Evolutionary conservation across 805 yeast genomes (phyloP).

Genomic region (Suhomyces xylopsoci): DNA sequence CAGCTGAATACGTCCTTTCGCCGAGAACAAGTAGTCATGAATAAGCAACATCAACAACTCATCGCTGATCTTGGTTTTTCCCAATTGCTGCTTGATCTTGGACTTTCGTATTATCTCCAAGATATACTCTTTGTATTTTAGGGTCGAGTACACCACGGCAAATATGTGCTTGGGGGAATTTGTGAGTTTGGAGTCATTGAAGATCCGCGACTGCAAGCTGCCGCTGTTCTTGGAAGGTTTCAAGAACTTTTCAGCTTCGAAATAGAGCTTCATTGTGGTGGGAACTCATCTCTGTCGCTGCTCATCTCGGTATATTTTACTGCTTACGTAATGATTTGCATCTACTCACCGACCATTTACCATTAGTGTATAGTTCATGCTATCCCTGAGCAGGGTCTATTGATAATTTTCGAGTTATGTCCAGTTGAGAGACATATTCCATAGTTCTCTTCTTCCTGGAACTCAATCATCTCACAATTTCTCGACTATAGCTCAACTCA

Average conservation of each 20-base stretch:
- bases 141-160: constrained; percentile 78
- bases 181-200: constrained; percentile 28
- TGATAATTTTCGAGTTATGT: no score
- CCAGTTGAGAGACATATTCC: no score
- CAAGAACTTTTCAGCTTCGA: constrained; percentile 41
- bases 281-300: not conserved
- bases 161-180: constrained; percentile 78
- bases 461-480: no score
- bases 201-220: constrained; percentile 37
- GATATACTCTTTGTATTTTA: constrained; percentile 67
- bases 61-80: constrained; percentile 44
- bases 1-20: constrained; percentile 79
- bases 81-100: constrained; percentile 50
- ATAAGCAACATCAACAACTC: constrained; percentile 61
- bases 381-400: no score
- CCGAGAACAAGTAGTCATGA: constrained; percentile 76
- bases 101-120: constrained; percentile 62
- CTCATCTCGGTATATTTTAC: not conserved
- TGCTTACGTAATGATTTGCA: not conserved
- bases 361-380: no score
- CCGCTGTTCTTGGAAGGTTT: constrained; percentile 25
- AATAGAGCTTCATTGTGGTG: constrained; percentile 36
- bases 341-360: no score
- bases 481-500: not conserved
- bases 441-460: not conserved